phyloP scores from a whole-genome alignment of 2,329 filamentous ascomycete species.

The Xylariaceae sp. region DNA sequence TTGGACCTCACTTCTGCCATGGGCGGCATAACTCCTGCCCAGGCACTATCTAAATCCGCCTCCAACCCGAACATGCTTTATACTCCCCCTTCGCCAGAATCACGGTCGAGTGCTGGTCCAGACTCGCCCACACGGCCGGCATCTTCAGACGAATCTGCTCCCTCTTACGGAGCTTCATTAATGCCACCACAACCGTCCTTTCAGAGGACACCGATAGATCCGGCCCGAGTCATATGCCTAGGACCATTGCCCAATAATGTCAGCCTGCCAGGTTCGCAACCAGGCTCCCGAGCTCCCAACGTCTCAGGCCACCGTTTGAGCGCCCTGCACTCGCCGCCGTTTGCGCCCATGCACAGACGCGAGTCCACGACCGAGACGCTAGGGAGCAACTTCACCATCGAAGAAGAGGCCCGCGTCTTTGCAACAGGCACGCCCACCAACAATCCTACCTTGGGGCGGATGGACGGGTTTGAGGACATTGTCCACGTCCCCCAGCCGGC shows the following conservation, averaged over 20 bases:
- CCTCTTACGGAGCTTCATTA: constrained; percentile 10
- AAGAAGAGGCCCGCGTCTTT: constrained; percentile 35
- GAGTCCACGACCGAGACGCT: constrained; percentile 35
- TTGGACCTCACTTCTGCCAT: constrained; percentile 39
- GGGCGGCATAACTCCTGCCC: constrained; percentile 26
- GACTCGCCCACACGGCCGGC: constrained; percentile 17
- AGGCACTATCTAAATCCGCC: constrained; percentile 19
- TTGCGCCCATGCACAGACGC: too few species aligned
- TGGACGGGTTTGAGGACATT: constrained; percentile 23
- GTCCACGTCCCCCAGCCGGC: constrained; percentile 26
- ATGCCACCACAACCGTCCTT: constrained; percentile 25
- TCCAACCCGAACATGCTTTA: constrained; percentile 20
- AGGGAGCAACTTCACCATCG: constrained; percentile 50
- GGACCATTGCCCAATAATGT: constrained; percentile 46
- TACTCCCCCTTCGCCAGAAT: constrained; percentile 15
- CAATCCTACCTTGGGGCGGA: constrained; percentile 13
- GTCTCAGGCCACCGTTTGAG: too few species aligned
- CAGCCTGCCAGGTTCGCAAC: constrained; percentile 25
- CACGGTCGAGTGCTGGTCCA: constrained; percentile 18
- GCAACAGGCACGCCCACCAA: constrained; percentile 8
- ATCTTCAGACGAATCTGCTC: constrained; percentile 19
- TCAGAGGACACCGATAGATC: constrained; percentile 44
- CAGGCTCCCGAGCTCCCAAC: constrained; percentile 18
- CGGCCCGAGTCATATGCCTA: constrained; percentile 45
- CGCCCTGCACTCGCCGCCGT: too few species aligned